Conservation (phyloP, 345 rosid genomes). For the Murraya koenigii region DNA sequence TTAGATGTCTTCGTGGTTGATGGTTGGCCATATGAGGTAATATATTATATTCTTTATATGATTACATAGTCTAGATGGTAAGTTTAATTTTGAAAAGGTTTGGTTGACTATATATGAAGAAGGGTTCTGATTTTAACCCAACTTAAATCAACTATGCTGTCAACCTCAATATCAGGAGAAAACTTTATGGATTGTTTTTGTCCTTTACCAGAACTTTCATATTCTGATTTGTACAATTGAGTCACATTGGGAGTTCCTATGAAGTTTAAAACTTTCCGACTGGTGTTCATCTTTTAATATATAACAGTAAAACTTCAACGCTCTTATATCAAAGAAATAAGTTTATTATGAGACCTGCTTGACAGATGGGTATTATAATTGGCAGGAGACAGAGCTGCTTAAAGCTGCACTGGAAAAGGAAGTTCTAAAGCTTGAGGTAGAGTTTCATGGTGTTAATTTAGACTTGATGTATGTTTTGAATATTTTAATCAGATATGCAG, state of each 20-base stretch:
- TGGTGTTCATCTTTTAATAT: not conserved
- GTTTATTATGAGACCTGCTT: constrained; percentile 14
- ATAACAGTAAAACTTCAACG: not conserved
- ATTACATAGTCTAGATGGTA: not conserved
- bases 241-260: not conserved
- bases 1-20: constrained; percentile 98
- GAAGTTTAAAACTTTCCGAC: not conserved
- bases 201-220: not conserved
- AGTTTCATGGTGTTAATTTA: constrained; percentile 3
- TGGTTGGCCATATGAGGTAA: constrained; percentile 99
- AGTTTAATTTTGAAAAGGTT: not conserved
- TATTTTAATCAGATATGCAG: not conserved
- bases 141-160: not conserved
- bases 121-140: not conserved
- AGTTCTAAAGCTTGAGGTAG: constrained; percentile 75
- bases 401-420: constrained; percentile 69
- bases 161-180: not conserved
- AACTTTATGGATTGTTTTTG: not conserved
- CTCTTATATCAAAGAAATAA: not conserved
- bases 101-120: not conserved
- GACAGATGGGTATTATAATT: constrained; percentile 24
- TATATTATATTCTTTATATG: not conserved
- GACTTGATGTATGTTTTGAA: not conserved
- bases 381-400: constrained; percentile 80
- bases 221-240: not conserved